Conservation (phyloP, 192 early-diverging fungal genomes). For the Backusella tarrabulga region DNA sequence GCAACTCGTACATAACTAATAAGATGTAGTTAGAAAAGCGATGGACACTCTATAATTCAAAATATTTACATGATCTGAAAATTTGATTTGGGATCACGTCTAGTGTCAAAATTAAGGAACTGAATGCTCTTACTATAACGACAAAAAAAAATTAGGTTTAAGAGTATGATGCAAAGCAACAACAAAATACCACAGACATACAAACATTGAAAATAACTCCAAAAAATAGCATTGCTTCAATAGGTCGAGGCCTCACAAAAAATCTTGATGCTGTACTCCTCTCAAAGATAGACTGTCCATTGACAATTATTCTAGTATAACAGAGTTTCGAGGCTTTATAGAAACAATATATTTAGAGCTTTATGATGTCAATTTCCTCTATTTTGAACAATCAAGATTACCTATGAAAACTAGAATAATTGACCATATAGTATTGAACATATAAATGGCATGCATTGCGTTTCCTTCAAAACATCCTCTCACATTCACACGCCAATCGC, state of each 20-base stretch:
- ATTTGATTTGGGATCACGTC: background rate
- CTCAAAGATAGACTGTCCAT: conserved; percentile 11
- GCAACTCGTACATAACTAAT: conserved; percentile 26
- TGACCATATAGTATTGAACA: background rate
- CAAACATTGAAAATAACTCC: conserved; percentile 17
- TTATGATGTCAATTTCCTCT: background rate
- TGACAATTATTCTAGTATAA: conserved; percentile 7
- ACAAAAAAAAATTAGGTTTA: background rate
- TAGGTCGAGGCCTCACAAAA: conserved; percentile 26
- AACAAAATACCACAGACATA: conserved; percentile 1
- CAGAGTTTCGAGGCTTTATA: background rate
- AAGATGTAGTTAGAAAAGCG: background rate
- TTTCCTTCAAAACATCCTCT: conserved; percentile 3
- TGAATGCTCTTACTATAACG: conserved; percentile 13
- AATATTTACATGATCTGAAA: conserved; percentile 23
- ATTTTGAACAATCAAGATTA: background rate
- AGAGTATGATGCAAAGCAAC: background rate
- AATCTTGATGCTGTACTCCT: background rate
- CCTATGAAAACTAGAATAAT: conserved; percentile 7
- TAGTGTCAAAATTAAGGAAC: conserved; percentile 11
- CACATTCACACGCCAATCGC: conserved; percentile 27
- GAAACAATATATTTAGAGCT: background rate
- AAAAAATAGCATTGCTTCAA: conserved; percentile 23
- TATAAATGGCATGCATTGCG: conserved; percentile 11
- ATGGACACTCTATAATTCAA: too few relatives aligned